Conservation (phyloP, 352 stramenopile genomes). For the Peronospora farinosa region DNA sequence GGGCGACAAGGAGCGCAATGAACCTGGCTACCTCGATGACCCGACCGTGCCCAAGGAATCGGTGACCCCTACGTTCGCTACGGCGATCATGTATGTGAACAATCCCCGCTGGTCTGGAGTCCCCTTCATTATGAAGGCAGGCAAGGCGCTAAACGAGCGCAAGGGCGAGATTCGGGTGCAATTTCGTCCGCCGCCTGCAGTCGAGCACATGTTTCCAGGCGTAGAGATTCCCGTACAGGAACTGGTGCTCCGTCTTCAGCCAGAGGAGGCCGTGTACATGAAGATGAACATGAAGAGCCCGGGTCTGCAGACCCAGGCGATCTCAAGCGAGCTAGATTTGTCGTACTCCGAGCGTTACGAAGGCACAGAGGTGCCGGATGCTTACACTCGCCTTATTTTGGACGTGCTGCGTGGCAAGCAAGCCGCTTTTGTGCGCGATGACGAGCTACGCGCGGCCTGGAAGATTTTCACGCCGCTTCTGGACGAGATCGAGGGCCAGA, state of each 20-base stretch:
- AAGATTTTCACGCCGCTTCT: constrained; percentile 98
- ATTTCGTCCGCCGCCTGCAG: constrained; percentile 91
- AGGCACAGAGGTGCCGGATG: constrained; percentile 88
- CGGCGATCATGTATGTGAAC: constrained; percentile 89
- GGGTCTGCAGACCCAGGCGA: constrained; percentile 84
- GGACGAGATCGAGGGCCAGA: constrained; percentile 91
- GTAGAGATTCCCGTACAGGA: constrained; percentile 90
- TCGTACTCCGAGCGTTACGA: constrained; percentile 90
- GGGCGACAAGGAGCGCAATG: constrained; percentile 63
- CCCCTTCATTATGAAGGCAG: constrained; percentile 98
- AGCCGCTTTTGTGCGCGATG: constrained; percentile 94
- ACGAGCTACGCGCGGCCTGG: constrained; percentile 95
- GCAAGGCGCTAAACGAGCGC: constrained; percentile 96
- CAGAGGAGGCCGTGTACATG: constrained; percentile 94
- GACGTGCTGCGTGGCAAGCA: constrained; percentile 95
- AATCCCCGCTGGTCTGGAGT: constrained; percentile 95
- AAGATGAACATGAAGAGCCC: constrained; percentile 96
- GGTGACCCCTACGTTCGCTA: constrained; percentile 89
- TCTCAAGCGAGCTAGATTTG: constrained; percentile 95
- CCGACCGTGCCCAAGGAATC: constrained; percentile 91
- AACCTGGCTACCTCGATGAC: constrained; percentile 93
- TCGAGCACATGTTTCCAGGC: constrained; percentile 87
- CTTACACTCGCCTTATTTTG: constrained; percentile 96
- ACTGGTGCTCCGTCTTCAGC: constrained; percentile 96
- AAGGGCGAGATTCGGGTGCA: constrained; percentile 96